Conservation (phyloP, 129 eudicot genomes). For the Flaveria trinervia region DNA sequence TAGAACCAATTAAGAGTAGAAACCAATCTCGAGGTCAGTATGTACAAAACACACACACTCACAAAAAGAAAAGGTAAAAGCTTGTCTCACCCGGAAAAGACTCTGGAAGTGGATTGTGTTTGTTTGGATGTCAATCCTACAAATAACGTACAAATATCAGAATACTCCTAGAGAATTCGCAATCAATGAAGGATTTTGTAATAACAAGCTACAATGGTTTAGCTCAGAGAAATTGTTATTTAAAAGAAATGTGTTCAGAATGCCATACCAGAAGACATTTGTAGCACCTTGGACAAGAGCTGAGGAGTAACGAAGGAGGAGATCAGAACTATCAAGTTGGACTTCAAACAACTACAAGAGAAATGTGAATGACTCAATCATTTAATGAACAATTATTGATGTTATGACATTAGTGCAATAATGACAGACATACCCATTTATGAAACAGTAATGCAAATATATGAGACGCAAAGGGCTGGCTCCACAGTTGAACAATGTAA, state of each 20-base stretch:
- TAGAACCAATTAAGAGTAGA: slow-evolving; percentile 32
- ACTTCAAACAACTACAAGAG: slow-evolving; percentile 86
- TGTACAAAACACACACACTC: too few relatives aligned
- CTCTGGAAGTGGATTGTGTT: slow-evolving; percentile 83
- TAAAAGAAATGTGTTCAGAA: slow-evolving; percentile 9
- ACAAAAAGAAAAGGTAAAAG: slow-evolving; percentile 16
- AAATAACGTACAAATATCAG: slow-evolving; percentile 4
- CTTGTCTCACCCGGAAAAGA: slow-evolving; percentile 65
- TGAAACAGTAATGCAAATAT: slow-evolving; percentile 72
- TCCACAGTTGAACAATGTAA: slow-evolving; percentile 80
- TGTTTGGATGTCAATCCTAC: slow-evolving; percentile 93
- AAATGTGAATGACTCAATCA: not conserved
- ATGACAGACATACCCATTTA: slow-evolving; percentile 64
- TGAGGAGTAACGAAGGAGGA: slow-evolving; percentile 86
- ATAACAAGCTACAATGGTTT: not conserved
- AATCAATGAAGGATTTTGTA: not conserved
- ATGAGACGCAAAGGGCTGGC: slow-evolving; percentile 81
- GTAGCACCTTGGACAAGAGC: slow-evolving; percentile 99
- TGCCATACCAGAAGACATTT: slow-evolving; percentile 86
- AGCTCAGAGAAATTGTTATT: not conserved
- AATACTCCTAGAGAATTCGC: not conserved
- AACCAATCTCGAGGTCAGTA: not conserved
- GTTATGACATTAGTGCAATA: not conserved
- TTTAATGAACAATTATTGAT: not conserved
- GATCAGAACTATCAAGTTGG: slow-evolving; percentile 78